Base-by-base conservation (phyloP, 805 yeast species). In the Isabelozyma rhagii region DNA sequence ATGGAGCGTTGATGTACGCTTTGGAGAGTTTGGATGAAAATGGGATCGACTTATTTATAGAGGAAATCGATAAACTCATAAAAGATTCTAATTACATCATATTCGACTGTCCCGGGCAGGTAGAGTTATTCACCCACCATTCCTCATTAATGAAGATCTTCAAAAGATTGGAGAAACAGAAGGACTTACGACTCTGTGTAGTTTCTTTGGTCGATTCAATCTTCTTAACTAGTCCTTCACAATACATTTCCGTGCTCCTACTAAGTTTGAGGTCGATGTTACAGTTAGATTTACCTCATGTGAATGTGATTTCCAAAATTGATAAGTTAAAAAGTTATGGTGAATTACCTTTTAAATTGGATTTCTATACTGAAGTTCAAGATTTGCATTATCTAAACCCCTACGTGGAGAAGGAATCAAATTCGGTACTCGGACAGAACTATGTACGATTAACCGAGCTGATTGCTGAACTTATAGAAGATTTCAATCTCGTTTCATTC, bases 31-130 rank as follows among this genome's bases (percentile, higher is more conserved):
- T 71, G 80, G 87, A 64, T 48, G 65, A 61, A 27, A 55, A 52
- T 5, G 68, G 64, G 4, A 52, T 63, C 45, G 87, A 85, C 27
- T 72, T 75, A 43, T 81, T 90, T 57, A 61, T 86, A 4, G 69
- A 72, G 8, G 82, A 79, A 61, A 72, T 93, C 31, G 74, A 77
- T 50, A 71, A 75, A 31, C 70, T 91, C 10, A 80, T 87, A 5
- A 63, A 72, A 38, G 75, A 79, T 14, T 59, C 61, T 11, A 81
- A 84, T 39, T 90, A 90, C 56, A 65, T 90, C 10, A 72, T 90
- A 4, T 88, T 90, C 68, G 97, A 90, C 66, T 89, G 96, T 61
- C 97, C 97, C 1, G 99, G 99, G 1, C 99, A 94, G 65, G 94
- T 91, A 1, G 99, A 94, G 64, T 77, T 94, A 13, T 94, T 89